Conservation (phyloP, 257 asterid species). For the Primulina eburnea region DNA sequence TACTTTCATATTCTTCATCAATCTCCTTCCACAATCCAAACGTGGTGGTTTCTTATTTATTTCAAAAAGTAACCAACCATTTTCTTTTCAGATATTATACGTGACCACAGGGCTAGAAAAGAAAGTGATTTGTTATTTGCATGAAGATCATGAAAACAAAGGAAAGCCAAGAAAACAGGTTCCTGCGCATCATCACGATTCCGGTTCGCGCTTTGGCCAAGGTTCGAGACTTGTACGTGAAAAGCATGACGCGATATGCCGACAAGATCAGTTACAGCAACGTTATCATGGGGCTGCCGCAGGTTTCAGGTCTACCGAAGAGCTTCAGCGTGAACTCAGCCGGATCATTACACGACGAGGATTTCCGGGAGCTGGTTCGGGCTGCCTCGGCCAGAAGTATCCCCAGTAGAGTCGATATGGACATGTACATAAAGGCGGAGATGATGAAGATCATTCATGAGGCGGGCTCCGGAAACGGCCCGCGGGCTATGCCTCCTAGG, state of each 20-base stretch:
- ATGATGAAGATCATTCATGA: too few species aligned
- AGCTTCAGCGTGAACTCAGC: constrained; percentile 45
- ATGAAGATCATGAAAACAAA: constrained; percentile 35
- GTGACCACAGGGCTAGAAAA: too few species aligned
- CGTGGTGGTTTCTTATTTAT: too few species aligned
- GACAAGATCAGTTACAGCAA: constrained; percentile 14
- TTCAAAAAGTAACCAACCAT: too few species aligned
- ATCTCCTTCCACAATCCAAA: too few species aligned
- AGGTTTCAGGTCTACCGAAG: constrained; percentile 31
- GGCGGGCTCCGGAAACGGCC: too few species aligned
- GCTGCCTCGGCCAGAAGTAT: constrained; percentile 34
- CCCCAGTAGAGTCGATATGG: neutral
- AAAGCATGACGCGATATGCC: constrained; percentile 38
- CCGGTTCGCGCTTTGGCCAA: constrained; percentile 46
- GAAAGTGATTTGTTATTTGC: too few species aligned
- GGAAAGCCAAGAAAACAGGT: constrained; percentile 33
- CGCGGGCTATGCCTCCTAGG: too few species aligned
- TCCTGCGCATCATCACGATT: constrained; percentile 43
- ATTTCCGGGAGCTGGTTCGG: constrained; percentile 43
- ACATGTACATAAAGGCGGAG: too few species aligned
- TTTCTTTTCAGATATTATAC: too few species aligned
- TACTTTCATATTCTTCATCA: too few species aligned
- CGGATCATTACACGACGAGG: constrained; percentile 33
- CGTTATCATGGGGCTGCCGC: constrained; percentile 31
- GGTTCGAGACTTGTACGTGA: constrained; percentile 48